Evolutionary conservation across 148 eudicot species (phyloP), one percentile per base, ranked within the genome.

Genomic region (Fallopia convolvulus): DNA sequence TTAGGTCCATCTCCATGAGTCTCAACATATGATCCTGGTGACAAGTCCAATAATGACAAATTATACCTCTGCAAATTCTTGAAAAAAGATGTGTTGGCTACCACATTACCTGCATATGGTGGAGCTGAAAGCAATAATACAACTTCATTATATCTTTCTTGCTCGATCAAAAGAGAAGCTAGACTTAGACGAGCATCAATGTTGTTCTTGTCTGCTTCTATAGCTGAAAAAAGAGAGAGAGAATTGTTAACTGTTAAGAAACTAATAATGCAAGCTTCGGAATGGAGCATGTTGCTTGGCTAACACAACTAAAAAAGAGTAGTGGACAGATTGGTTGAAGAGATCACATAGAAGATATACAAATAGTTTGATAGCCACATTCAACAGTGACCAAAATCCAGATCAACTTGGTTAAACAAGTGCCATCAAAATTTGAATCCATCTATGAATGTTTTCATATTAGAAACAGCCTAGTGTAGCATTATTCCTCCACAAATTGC

Each of bases 61-160:
- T 42, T 42, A 73, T n/a, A 44, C n/a, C 53, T 44, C 1, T 14
- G 30, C 0, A 73, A 73, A 26, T 42, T 42, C 9, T 48, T 26
- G 58, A 39, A 74, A 26, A 39, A 68, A 36, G n/a, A 68, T 68
- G 46, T 39, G 41, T 30, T 50, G 12, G 26, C 30, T 21, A 74
- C 42, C 70, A 72, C 53, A 70, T 40, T 80, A 91, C 98, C 98
- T 81, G 83, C 46, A 78, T 84, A 78, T 74, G 79, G 46, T 52
- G 95, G 90, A 74, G 97, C 92, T 83, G 93, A 87, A 77, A 94
- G 97, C 74, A 94, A 85, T 75, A 82, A 80, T 50, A 94, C 83
- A 56, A 92, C 97, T 83, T 94, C 97, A 78, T 94, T 92, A 74
- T 82, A 88, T 87, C 86, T 89, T 76, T 81, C 72, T 81, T 90